Evolutionary conservation across 441 rosid species (phyloP), one percentile per base, ranked within the genome.

Genomic region (Euphorbia celastroides): DNA sequence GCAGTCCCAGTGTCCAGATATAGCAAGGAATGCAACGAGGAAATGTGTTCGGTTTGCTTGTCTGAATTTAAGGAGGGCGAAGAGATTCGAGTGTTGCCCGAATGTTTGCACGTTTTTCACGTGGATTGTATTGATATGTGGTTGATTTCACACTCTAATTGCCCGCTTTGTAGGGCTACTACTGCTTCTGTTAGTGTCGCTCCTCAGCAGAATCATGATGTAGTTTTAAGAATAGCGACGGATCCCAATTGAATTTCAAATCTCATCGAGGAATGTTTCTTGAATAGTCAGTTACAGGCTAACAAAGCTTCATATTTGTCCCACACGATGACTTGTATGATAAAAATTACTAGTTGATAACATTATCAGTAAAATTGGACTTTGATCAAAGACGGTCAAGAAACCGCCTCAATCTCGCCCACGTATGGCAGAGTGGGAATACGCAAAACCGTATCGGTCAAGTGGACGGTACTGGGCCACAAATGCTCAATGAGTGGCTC

Each of bases 161-260:
- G 88, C 71, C 88, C 90, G 0, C 83, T 82, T 25, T 82, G 86
- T 65, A 80, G 90, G n/a, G 75, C 83, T 14, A 55, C 60, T 20
- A 50, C 80, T 4, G 8, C 7, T 34, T n/a, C n/a, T n/a, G n/a
- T n/a, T n/a, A n/a, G n/a, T n/a, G 38, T 9, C 12, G 44, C 12
- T 12, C 69, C 63, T 3, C 57, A 52, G 0, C 74, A 30, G 1
- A 69, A 70, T 55, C 5, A 55, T 55, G 57, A 52, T 3, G 22
- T 60, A 16, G 74, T 32, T 16, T 2, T 68, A 25, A 14, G 73
- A 0, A 1, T 73, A 48, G 22, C 23, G 70, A 69, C 62, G 0
- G 71, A 71, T 42, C 36, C n/a, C n/a, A n/a, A n/a, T n/a, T n/a
- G 67, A 1, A 52, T 50, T 55, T 13, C 8, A 19, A 27, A 55